A percentile compares a stretch with the other conserved stretches of the same genome.
Conservation (phyloP, 441 rosid genomes). For the Euphorbia corollata region DNA sequence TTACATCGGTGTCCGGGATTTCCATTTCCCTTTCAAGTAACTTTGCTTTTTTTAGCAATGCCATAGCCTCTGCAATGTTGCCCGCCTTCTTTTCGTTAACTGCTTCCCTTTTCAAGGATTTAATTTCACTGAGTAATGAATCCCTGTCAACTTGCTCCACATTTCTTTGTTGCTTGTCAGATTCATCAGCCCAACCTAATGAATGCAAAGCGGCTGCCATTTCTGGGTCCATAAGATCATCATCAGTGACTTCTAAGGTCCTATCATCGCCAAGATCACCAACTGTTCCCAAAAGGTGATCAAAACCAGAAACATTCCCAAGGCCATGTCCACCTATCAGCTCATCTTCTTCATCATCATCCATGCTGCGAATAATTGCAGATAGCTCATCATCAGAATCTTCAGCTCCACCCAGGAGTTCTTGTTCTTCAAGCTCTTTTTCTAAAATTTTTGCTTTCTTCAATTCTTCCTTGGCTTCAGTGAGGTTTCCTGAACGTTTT, state of each 20-base stretch:
- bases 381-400: constrained; percentile 92
- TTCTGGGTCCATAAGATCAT: constrained; percentile 77
- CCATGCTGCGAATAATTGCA: constrained; percentile 52
- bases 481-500: constrained; percentile 89
- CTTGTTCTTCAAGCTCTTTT: constrained; percentile 84
- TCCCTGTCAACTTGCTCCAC: constrained; percentile 32
- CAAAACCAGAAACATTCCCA: constrained; percentile 33
- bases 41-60: constrained; percentile 64
- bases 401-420: constrained; percentile 59
- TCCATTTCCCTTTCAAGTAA: constrained; percentile 59
- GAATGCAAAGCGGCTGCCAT: constrained; percentile 61
- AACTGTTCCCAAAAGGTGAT: constrained; percentile 38
- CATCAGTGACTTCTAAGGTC: constrained; percentile 73
- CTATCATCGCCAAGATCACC: constrained; percentile 49
- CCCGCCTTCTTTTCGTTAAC: constrained; percentile 54
- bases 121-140: constrained; percentile 41
- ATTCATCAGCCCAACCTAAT: constrained; percentile 72
- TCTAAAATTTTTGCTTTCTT: constrained; percentile 84
- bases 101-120: constrained; percentile 58
- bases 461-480: constrained; percentile 92
- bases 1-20: constrained; percentile 23
- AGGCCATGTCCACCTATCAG: constrained; percentile 34
- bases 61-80: constrained; percentile 62
- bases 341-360: constrained; percentile 49
- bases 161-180: constrained; percentile 26